phyloP scores from a whole-genome alignment of 23 red algal genomes.

The Gracilaria gracilis region DNA sequence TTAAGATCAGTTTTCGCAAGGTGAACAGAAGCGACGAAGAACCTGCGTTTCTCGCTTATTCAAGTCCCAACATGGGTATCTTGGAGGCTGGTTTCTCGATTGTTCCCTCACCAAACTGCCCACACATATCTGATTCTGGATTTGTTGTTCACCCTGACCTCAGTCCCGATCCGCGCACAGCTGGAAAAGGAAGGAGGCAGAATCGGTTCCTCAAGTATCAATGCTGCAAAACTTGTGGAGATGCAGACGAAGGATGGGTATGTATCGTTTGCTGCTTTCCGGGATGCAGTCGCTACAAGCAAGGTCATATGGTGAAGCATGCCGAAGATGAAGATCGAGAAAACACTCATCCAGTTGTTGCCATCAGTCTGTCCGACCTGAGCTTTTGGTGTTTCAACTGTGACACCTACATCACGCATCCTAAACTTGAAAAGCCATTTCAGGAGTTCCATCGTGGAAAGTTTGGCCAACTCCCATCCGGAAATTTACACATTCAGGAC shows the following conservation, averaged over 20 bases:
- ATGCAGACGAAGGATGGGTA: conserved; percentile 62
- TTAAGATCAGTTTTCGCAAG: too few relatives aligned
- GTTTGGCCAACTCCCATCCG: conserved; percentile 37
- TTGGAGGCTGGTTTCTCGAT: conserved; percentile 42
- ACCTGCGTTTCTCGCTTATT: neutral
- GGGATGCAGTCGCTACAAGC: conserved; percentile 57
- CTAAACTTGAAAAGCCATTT: conserved; percentile 48
- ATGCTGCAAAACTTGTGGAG: conserved; percentile 45
- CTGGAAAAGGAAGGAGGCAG: conserved; percentile 24
- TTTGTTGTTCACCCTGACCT: conserved; percentile 25
- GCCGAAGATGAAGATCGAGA: conserved; percentile 3
- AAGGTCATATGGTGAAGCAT: conserved; percentile 60
- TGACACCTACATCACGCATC: conserved; percentile 61
- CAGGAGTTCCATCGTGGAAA: conserved; percentile 63
- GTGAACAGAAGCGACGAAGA: neutral
- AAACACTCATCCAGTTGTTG: conserved; percentile 24
- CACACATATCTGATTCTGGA: conserved; percentile 33
- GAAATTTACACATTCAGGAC: conserved; percentile 18
- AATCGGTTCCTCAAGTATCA: conserved; percentile 44
- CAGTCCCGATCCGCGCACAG: neutral
- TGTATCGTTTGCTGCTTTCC: conserved; percentile 45
- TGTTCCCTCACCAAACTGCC: conserved; percentile 45
- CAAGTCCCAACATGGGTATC: neutral
- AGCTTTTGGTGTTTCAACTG: conserved; percentile 68
- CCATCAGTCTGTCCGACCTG: conserved; percentile 49